Evolutionary conservation across 1,284 basidiomycete genomes (phyloP).

Genomic region (Athelia sp.): DNA sequence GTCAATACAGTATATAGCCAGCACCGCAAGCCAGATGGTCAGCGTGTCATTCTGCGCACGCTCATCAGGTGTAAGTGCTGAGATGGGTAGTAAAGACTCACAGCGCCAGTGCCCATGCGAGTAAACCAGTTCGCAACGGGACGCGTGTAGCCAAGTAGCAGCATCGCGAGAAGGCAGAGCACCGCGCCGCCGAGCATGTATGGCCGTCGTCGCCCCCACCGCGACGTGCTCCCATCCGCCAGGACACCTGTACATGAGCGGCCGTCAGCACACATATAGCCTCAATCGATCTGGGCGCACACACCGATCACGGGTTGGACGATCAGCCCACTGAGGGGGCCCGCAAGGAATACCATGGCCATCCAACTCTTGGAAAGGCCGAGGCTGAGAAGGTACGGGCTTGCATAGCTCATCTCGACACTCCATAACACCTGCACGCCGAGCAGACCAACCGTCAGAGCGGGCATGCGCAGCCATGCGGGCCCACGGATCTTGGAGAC

Average conservation of each 20-base stretch:
- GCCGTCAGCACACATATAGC: neutral
- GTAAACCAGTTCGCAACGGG: constrained; percentile 66
- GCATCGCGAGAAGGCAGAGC: constrained; percentile 69
- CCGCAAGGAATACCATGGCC: constrained; percentile 91
- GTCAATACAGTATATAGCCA: constrained; percentile 88
- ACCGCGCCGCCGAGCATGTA: constrained; percentile 77
- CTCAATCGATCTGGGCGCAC: constrained; percentile 5
- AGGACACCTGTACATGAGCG: constrained; percentile 50
- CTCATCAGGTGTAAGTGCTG: constrained; percentile 12
- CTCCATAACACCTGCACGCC: constrained; percentile 88
- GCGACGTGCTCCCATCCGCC: constrained; percentile 84
- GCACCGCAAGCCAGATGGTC: constrained; percentile 76
- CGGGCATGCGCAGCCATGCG: constrained; percentile 58
- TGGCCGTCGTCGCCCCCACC: constrained; percentile 79
- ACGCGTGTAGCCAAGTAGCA: constrained; percentile 83
- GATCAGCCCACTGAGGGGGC: constrained; percentile 86
- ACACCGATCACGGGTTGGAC: constrained; percentile 86
- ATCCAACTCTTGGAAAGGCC: constrained; percentile 86
- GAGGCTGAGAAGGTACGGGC: constrained; percentile 86
- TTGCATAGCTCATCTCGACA: constrained; percentile 86
- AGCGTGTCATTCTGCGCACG: constrained; percentile 51
- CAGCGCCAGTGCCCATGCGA: constrained; percentile 26
- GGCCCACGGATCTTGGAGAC: constrained; percentile 56
- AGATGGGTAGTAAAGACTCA: constrained; percentile 20
- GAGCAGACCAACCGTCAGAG: constrained; percentile 72